Evolutionary conservation across 345 rosid genomes (phyloP), one percentile per base, ranked within the genome.

Genomic region (Mallotus nudiflorus): DNA sequence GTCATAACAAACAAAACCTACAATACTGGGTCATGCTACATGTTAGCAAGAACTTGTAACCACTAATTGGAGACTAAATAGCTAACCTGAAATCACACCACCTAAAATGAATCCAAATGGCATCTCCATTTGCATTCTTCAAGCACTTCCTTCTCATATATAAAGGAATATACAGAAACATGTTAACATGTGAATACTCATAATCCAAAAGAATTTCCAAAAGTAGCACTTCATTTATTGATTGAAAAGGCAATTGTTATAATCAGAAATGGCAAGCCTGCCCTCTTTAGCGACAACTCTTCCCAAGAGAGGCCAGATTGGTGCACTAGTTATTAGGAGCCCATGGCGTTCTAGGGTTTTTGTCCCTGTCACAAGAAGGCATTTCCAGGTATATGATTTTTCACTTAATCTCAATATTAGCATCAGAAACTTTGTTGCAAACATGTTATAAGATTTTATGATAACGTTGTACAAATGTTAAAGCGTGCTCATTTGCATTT

Each of bases 241-340:
- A n/a, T n/a, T n/a, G n/a, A n/a, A n/a, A n/a, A n/a, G n/a, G n/a
- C n/a, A n/a, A n/a, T n/a, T n/a, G n/a, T n/a, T n/a, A n/a, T n/a
- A n/a, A n/a, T n/a, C n/a, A n/a, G n/a, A 49, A 58, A 75, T 79
- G 82, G 82, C 73, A 42, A 67, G 62, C 29, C 44, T 64, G 31
- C 31, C 55, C 58, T 42, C 46, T 42, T 66, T 65, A 35, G 48
- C 75, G 14, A 19, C 71, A 12, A 10, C 25, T 27, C 5, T 73
- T 19, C 65, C 78, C 24, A 70, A 19, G 55, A 66, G 51, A 19
- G 44, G 70, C 48, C 58, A 20, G 40, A n/a, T 48, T 37, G 68
- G 68, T 46, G 66, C 50, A 19, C 9, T 55, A 4, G 16, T 65
- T 1, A 31, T 25, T 46, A 72, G 13, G 56, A 73, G 35, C 39